Percentiles rank a stretch among this genome's conserved stretches.
Conservation (phyloP, 192 early-diverging fungal species). For the Borealophlyctis nickersoniae region DNA sequence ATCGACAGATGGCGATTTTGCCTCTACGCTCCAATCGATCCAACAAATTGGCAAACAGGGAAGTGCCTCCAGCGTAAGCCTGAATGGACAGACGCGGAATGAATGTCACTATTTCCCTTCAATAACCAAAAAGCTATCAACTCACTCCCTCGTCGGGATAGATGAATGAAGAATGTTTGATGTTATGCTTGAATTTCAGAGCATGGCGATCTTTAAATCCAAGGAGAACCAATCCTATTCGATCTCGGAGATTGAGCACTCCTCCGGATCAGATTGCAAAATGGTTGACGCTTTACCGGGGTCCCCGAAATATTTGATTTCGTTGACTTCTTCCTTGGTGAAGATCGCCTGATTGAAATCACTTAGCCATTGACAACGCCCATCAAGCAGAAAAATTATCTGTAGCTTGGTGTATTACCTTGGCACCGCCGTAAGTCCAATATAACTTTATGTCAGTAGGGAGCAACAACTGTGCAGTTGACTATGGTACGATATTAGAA, state of each 20-base stretch:
- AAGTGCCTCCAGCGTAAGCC: slow-evolving; percentile 65
- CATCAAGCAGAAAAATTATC: slow-evolving; percentile 1
- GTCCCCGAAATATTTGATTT: slow-evolving; percentile 62
- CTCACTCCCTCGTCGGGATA: slow-evolving; percentile 73
- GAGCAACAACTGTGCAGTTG: slow-evolving; percentile 24
- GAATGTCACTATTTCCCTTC: background rate
- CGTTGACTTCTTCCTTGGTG: slow-evolving; percentile 62
- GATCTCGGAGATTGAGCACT: too few relatives aligned
- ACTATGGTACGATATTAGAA: slow-evolving; percentile 4
- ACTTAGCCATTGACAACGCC: background rate
- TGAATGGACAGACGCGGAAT: slow-evolving; percentile 7
- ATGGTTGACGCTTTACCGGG: slow-evolving; percentile 45
- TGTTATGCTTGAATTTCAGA: slow-evolving; percentile 56
- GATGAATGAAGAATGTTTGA: slow-evolving; percentile 66
- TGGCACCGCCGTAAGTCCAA: slow-evolving; percentile 67
- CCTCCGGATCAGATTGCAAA: too few relatives aligned
- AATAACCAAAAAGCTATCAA: too few relatives aligned
- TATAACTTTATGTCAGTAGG: slow-evolving; percentile 62
- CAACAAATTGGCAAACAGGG: slow-evolving; percentile 67
- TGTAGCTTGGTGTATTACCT: slow-evolving; percentile 29
- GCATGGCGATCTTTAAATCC: slow-evolving; percentile 63
- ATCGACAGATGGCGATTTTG: slow-evolving; percentile 66
- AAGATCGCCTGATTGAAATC: slow-evolving; percentile 53
- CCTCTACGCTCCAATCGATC: slow-evolving; percentile 50
- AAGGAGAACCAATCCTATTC: slow-evolving; percentile 60